These are phyloP conservation scores for Monosporascus sp. DNA, from an alignment of 2,329 filamentous ascomycete species.

Conservation along the genomic window DNA sequence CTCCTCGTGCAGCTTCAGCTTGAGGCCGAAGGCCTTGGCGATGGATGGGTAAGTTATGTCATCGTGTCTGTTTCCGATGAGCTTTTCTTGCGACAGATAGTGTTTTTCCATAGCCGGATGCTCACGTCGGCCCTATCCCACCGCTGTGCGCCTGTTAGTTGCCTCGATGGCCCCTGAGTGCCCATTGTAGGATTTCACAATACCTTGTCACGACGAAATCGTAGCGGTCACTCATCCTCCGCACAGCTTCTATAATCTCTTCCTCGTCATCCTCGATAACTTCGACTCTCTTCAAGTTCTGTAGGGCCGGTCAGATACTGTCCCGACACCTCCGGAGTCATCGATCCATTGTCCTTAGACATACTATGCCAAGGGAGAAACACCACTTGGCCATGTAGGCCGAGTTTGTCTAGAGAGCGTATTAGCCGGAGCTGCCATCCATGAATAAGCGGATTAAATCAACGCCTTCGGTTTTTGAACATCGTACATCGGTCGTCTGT, in stretches of 20 bases:
- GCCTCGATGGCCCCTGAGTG: too few species aligned
- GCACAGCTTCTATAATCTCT: constrained; percentile 84
- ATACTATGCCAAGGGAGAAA: constrained; percentile 55
- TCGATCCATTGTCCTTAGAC: constrained; percentile 7
- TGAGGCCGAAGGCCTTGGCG: constrained; percentile 77
- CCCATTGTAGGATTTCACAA: not conserved
- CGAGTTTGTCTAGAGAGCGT: constrained; percentile 52
- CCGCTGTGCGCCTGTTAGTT: constrained; percentile 47
- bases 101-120: constrained; percentile 6
- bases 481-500: constrained; percentile 28
- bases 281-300: constrained; percentile 78
- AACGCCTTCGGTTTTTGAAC: not conserved
- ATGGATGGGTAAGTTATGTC: constrained; percentile 97
- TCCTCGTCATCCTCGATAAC: constrained; percentile 89
- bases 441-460: too few species aligned
- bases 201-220: constrained; percentile 88
- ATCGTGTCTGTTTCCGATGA: constrained; percentile 63
- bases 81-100: constrained; percentile 2
- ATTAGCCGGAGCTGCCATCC: constrained; percentile 5
- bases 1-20: constrained; percentile 69
- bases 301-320: constrained; percentile 6
- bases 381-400: constrained; percentile 61
- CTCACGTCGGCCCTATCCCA: constrained; percentile 91
- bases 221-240: constrained; percentile 81
- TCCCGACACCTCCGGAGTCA: not conserved